phyloP scores from a whole-genome alignment of 2,329 filamentous ascomycete species.

The Penicillium nordicum region DNA sequence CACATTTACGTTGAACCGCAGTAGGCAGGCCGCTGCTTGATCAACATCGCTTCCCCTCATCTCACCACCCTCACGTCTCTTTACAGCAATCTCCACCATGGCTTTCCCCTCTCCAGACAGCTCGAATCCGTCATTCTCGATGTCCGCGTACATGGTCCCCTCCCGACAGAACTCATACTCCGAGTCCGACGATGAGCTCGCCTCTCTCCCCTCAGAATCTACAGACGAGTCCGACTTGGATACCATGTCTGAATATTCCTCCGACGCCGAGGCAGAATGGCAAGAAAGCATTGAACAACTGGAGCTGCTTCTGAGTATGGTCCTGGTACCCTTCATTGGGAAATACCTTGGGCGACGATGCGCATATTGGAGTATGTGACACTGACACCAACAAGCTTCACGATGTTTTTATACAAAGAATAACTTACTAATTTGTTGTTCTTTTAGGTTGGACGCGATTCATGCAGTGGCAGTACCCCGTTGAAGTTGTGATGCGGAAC shows the following conservation, averaged over 20 bases:
- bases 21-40: conserved; percentile 40
- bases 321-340: conserved; percentile 86
- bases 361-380: conserved; percentile 80
- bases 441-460: conserved; percentile 78
- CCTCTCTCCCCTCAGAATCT: conserved; percentile 43
- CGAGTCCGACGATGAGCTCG: conserved; percentile 41
- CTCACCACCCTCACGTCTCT: conserved; percentile 5
- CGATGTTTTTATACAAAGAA: background rate
- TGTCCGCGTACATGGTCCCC: conserved; percentile 41
- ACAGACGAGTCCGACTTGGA: conserved; percentile 40
- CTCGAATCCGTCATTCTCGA: conserved; percentile 36
- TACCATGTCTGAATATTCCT: conserved; percentile 55
- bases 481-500: conserved; percentile 65
- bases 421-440: conserved; percentile 4
- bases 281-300: conserved; percentile 89
- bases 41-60: conserved; percentile 1
- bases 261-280: conserved; percentile 93
- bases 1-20: conserved; percentile 17
- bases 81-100: conserved; percentile 21
- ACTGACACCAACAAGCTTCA: conserved; percentile 13
- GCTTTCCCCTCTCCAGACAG: conserved; percentile 29
- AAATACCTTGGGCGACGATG: conserved; percentile 94
- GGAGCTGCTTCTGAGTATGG: conserved; percentile 89
- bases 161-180: conserved; percentile 28
- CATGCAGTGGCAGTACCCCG: conserved; percentile 90